Base-by-base conservation (phyloP, 2,329 filamentous ascomycete species). In the Ascochyta lentis region DNA sequence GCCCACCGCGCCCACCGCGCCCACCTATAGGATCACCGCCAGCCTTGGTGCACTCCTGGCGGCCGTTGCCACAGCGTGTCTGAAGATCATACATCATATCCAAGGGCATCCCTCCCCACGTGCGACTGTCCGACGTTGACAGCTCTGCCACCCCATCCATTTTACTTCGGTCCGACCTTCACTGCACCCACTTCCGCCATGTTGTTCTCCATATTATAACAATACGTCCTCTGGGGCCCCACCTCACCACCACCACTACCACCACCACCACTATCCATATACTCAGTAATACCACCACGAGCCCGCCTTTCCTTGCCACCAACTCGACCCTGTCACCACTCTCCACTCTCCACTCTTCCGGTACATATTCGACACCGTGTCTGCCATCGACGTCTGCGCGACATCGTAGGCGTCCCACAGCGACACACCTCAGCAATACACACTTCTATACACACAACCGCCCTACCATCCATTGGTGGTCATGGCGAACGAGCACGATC, bases 131-230 rank as follows among this genome's bases (percentile, higher is more conserved):
- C 53, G 53, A 58, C 57, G 54, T 48, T 47, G 55, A 54, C 65
- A 59, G 49, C 59, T 63, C 66, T 68, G 60, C 70, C 67, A 66
- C 61, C 51, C 52, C 60, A 63, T 54, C 12, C 54, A 61, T 55
- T 59, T 66, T 66, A 63, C 64, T 67, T 62, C 64, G 65, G 67
- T 69, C 72, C 70, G 64, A 67, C 64, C 45, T 52, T 60, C 52
- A 49, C 54, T 59, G 55, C 16, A 49, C 55, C 54, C 16, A 49
- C 54, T 56, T 64, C 54, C 70, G 69, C 51, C 56, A 76, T 76
- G 74, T 68, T 71, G 52, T 55, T 69, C 48, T 64, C 60, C 48
- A 72, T 72, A 70, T 76, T 71, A 75, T 76, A 76, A 68, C 72
- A 60, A 49, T 35, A 58, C 56, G 69, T 72, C 74, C 71, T 66